A percentile compares a stretch with the other conserved stretches of the same genome.
Evolutionary conservation across 768 basidiomycete genomes (phyloP).

Genomic region (Hysterangium stoloniferum): DNA sequence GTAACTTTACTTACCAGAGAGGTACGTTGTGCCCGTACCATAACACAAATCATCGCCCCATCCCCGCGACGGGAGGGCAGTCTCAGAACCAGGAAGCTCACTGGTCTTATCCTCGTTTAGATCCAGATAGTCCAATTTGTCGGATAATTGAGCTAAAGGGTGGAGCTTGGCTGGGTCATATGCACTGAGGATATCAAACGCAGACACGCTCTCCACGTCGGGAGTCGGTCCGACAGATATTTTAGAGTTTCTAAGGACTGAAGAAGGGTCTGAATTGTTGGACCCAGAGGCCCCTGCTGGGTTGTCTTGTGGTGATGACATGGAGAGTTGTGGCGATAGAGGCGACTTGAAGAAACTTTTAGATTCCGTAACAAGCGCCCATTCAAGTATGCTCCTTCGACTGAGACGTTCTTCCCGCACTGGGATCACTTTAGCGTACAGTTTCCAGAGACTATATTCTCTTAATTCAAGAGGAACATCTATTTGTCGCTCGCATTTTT

Average conservation of each 20-base stretch:
- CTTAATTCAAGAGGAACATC: too few species aligned
- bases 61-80: slow-evolving; percentile 89
- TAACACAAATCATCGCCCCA: slow-evolving; percentile 99
- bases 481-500: too few species aligned
- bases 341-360: too few species aligned
- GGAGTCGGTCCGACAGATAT: slow-evolving; percentile 36
- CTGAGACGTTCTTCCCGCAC: too few species aligned
- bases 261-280: slow-evolving; percentile 37
- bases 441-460: too few species aligned
- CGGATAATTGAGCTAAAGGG: slow-evolving; percentile 86
- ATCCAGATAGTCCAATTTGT: slow-evolving; percentile 90
- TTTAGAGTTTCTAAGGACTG: slow-evolving; percentile 39
- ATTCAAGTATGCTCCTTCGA: too few species aligned
- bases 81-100: slow-evolving; percentile 81
- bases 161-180: slow-evolving; percentile 92
- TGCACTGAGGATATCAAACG: slow-evolving; percentile 78
- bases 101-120: slow-evolving; percentile 95
- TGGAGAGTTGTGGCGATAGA: slow-evolving; percentile 11
- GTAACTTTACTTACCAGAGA: slow-evolving; percentile 73
- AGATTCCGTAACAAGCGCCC: too few species aligned
- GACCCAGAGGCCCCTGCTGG: slow-evolving; percentile 32
- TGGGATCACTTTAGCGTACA: too few species aligned
- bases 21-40: slow-evolving; percentile 98
- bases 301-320: slow-evolving; percentile 23
- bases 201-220: slow-evolving; percentile 57